Evolutionary conservation across 1,284 basidiomycete genomes (phyloP), one percentile per base, ranked within the genome.

Genomic region (Austroboletus novae-zelandiae): DNA sequence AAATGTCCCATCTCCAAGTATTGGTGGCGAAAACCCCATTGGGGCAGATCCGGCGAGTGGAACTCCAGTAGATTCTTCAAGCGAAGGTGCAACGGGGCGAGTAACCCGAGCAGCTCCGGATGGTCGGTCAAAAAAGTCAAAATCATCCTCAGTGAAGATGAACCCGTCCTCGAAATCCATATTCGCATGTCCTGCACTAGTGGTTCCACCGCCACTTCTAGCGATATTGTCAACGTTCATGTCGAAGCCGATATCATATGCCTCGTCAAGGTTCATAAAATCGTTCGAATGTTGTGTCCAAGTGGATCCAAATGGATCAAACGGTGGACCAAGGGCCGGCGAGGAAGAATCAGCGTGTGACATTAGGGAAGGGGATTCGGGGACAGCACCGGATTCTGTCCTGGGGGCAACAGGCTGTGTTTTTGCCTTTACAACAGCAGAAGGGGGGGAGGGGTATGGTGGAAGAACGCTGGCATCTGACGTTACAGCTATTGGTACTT

Each of bases 131-230:
- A 88, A 90, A 64, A 87, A 89, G 61, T 77, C 84, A 62, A 89
- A 89, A 64, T 90, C 88, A 49, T 88, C 87, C 47, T 90, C 87
- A 0, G 88, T 89, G 59, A 90, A 84, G 11, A 84, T 86, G 59
- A 90, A 84, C 1, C 75, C 77, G 35, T 83, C 81, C 40, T 85
- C 83, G 48, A 83, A 78, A 45, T 80, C 80, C 65, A 78, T 76
- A 44, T 69, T 62, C 13, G 57, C 59, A 56, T 52, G 63, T 25
- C 45, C 65, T 37, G 53, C 63, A 41, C 55, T 64, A 43, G 59
- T 64, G 47, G 57, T 65, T 27, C 64, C 62, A 25, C 66, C 61
- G 23, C 65, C 60, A 29, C 61, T 54, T 43, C 62, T 61, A 18
- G 64, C 68, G 18, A 73, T 68, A 15, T 64, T 57, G 45, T 68